Evolutionary conservation across 192 early-diverging fungal species (phyloP).

Genomic region (Backusella circina): DNA sequence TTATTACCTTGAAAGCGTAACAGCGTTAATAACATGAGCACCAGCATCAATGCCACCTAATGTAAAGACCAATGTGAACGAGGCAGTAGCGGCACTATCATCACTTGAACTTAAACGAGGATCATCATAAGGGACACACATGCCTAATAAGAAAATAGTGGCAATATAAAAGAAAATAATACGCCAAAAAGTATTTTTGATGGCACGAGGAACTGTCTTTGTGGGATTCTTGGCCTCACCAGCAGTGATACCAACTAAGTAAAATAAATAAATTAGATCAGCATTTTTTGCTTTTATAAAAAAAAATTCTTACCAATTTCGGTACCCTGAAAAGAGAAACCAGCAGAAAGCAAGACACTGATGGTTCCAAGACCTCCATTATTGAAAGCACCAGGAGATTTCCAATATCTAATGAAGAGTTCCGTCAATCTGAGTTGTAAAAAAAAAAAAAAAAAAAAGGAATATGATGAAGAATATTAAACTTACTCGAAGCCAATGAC

Average conservation of each 20-base stretch:
- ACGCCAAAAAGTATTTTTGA: conserved; percentile 78
- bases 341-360: conserved; percentile 66
- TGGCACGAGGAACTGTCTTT: conserved; percentile 67
- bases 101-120: conserved; percentile 40
- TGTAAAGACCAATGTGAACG: conserved; percentile 62
- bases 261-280: neutral
- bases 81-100: conserved; percentile 48
- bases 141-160: conserved; percentile 76
- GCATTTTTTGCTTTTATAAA: neutral
- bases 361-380: conserved; percentile 54
- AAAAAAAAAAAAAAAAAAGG: neutral
- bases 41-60: conserved; percentile 55
- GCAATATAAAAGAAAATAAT: conserved; percentile 79
- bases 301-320: conserved; percentile 51
- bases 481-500: conserved; percentile 41
- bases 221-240: conserved; percentile 87
- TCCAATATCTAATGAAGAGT: conserved; percentile 53
- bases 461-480: neutral
- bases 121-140: conserved; percentile 66
- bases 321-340: conserved; percentile 83
- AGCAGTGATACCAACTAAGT: conserved; percentile 75
- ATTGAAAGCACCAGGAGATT: conserved; percentile 62
- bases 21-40: conserved; percentile 62
- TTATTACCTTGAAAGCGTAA: conserved; percentile 47
- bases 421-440: neutral